These are phyloP conservation scores for Plantago coronopus DNA, from an alignment of 305 asterid species.

Conservation along the genomic window DNA sequence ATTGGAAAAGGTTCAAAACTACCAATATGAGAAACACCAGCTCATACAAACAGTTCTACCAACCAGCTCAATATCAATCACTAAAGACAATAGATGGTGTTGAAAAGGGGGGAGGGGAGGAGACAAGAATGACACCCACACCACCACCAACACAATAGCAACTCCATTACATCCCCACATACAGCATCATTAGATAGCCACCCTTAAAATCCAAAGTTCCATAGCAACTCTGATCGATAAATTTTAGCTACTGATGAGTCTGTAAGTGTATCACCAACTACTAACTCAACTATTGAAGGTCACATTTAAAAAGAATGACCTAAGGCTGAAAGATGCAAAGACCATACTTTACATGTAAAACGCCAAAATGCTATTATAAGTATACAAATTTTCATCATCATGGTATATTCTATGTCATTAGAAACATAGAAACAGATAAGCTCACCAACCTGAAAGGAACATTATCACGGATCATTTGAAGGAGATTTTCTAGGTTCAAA, in stretches of 20 bases:
- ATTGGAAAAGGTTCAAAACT: too few relatives aligned
- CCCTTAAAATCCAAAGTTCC: not conserved
- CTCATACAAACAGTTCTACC: too few relatives aligned
- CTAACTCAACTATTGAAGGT: not conserved
- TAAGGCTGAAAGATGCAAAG: too few relatives aligned
- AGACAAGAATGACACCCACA: not conserved
- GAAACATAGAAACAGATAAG: conserved; percentile 16
- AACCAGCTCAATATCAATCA: too few relatives aligned
- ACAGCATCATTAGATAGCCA: not conserved
- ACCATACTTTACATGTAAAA: not conserved
- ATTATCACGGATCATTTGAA: conserved; percentile 88
- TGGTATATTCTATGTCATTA: not conserved
- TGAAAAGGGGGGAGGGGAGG: too few relatives aligned
- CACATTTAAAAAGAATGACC: not conserved
- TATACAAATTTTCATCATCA: not conserved
- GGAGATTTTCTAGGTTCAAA: conserved; percentile 82
- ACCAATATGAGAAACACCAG: too few relatives aligned
- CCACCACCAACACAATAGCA: not conserved
- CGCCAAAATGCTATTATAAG: too few relatives aligned
- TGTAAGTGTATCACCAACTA: not conserved
- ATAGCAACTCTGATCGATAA: not conserved
- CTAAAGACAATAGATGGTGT: too few relatives aligned
- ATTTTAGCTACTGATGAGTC: not conserved
- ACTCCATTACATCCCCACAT: not conserved
- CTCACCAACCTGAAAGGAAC: conserved; percentile 69